Conservation (phyloP, 495 filamentous ascomycete genomes). For the Pseudevernia furfuracea region DNA sequence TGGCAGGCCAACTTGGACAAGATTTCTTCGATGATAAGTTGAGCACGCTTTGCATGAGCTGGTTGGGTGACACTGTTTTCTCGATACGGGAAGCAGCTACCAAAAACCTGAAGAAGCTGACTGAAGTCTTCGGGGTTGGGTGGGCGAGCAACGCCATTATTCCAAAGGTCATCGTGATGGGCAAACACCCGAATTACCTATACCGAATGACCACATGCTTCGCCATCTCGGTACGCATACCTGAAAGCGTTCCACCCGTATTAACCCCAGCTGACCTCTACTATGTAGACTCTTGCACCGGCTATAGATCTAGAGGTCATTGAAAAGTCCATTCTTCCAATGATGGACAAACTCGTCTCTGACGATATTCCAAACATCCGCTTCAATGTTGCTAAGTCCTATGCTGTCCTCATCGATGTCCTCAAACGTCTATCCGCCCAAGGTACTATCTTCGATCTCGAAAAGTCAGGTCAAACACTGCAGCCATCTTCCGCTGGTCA, state of each 20-base stretch:
- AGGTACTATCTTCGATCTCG: slow-evolving; percentile 74
- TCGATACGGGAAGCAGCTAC: slow-evolving; percentile 96
- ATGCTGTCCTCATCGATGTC: slow-evolving; percentile 77
- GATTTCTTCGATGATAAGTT: slow-evolving; percentile 98
- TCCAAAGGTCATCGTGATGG: slow-evolving; percentile 97
- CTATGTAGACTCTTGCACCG: slow-evolving; percentile 73
- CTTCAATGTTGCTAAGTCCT: slow-evolving; percentile 98
- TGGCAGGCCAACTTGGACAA: slow-evolving; percentile 91
- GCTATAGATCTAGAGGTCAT: slow-evolving; percentile 89
- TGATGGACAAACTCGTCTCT: slow-evolving; percentile 82
- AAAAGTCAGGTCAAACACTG: slow-evolving; percentile 60
- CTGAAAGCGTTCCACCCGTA: background rate
- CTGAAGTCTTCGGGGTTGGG: slow-evolving; percentile 94
- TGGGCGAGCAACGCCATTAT: slow-evolving; percentile 98
- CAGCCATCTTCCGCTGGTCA: slow-evolving; percentile 63
- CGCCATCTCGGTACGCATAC: slow-evolving; percentile 76
- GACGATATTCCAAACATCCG: slow-evolving; percentile 98
- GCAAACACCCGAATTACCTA: slow-evolving; percentile 92
- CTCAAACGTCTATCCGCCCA: slow-evolving; percentile 81
- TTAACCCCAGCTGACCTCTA: slow-evolving; percentile 29
- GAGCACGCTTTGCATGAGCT: slow-evolving; percentile 91
- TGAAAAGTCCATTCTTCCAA: slow-evolving; percentile 85
- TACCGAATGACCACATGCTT: slow-evolving; percentile 99
- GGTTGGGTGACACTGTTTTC: slow-evolving; percentile 98
- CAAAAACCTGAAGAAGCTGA: slow-evolving; percentile 93